Evolutionary conservation across 257 asterid genomes (phyloP).

Genomic region (Capsicum chinense): DNA sequence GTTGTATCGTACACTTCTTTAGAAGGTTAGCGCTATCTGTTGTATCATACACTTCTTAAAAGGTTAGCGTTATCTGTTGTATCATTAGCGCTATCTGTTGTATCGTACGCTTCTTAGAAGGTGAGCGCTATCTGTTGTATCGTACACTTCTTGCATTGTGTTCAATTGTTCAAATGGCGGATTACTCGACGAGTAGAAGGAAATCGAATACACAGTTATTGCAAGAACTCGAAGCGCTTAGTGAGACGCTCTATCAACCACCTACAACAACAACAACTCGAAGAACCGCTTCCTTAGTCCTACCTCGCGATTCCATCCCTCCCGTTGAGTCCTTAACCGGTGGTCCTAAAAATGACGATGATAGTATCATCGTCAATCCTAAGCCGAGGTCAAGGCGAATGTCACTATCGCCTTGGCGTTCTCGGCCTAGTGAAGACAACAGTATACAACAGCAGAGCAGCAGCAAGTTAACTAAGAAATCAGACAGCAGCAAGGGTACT

Average conservation of each 20-base stretch:
- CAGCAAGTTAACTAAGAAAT: constrained; percentile 34
- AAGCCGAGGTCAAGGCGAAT: constrained; percentile 69
- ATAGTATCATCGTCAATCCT: constrained; percentile 46
- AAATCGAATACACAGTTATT: constrained; percentile 68
- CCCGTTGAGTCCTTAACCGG: constrained; percentile 36
- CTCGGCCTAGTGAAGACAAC: constrained; percentile 45
- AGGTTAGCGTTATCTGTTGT: too few species aligned
- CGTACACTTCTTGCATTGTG: neutral
- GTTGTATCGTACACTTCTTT: too few species aligned
- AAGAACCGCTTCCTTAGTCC: constrained; percentile 73
- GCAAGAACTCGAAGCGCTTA: constrained; percentile 80
- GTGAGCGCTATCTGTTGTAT: neutral
- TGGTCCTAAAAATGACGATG: constrained; percentile 35
- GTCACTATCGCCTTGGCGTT: constrained; percentile 86
- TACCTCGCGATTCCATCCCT: constrained; percentile 64
- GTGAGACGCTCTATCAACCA: constrained; percentile 61
- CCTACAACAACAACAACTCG: constrained; percentile 53
- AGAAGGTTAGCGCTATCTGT: too few species aligned
- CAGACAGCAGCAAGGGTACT: constrained; percentile 43
- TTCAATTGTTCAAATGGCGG: constrained; percentile 15
- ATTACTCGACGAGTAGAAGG: constrained; percentile 36
- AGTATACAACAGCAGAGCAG: constrained; percentile 32
- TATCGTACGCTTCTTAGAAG: too few species aligned
- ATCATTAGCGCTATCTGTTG: too few species aligned
- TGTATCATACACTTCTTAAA: too few species aligned